Evolutionary conservation across 176 grass and related monocot species (phyloP).

Genomic region (Triticum turgidum): DNA sequence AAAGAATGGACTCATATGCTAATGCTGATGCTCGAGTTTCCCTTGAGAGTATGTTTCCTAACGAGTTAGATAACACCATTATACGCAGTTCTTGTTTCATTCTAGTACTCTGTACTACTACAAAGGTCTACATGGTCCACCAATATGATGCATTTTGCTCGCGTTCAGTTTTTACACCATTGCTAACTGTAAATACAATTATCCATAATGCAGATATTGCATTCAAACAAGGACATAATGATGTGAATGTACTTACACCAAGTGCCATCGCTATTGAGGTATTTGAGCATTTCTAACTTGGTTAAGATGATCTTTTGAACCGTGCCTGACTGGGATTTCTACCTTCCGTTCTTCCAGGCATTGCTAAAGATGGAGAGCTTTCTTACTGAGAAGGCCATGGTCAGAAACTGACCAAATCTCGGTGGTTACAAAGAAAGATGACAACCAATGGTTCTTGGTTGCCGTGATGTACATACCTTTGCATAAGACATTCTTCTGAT

Average conservation of each 20-base stretch:
- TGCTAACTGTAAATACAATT: neutral
- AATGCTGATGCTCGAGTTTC: slow-evolving; percentile 89
- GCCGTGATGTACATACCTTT: slow-evolving; percentile 28
- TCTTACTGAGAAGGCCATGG: slow-evolving; percentile 58
- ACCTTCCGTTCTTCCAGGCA: slow-evolving; percentile 50
- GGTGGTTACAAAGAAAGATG: neutral
- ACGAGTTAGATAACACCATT: neutral
- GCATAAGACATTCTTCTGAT: slow-evolving; percentile 17
- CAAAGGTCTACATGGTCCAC: neutral
- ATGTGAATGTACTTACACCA: slow-evolving; percentile 74
- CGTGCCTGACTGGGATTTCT: slow-evolving; percentile 16
- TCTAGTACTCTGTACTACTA: neutral
- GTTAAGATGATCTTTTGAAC: slow-evolving; percentile 6
- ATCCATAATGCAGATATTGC: slow-evolving; percentile 64
- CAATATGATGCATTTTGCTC: neutral
- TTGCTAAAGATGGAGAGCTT: slow-evolving; percentile 67
- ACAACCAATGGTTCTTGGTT: slow-evolving; percentile 7
- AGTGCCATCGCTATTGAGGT: slow-evolving; percentile 86
- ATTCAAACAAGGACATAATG: slow-evolving; percentile 66
- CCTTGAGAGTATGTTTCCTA: slow-evolving; percentile 65
- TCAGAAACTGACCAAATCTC: slow-evolving; percentile 48
- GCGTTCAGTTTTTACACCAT: slow-evolving; percentile 2
- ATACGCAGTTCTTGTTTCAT: neutral
- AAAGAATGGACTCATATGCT: slow-evolving; percentile 83
- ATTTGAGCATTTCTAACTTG: slow-evolving; percentile 56